Conservation (phyloP, 345 rosid genomes). For the Eucalyptus curtisii region DNA sequence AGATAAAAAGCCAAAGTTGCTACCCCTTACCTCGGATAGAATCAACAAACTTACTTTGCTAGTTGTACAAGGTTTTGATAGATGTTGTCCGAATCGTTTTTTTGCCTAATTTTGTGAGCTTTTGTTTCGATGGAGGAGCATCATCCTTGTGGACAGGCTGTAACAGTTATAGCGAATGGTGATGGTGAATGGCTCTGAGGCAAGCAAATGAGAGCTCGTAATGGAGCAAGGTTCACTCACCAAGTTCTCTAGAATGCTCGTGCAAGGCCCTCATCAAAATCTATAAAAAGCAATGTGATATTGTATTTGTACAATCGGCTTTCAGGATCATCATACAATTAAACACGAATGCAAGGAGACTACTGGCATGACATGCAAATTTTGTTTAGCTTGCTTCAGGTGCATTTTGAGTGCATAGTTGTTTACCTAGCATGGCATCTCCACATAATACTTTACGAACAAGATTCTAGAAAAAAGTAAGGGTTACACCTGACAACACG, state of each 20-base stretch:
- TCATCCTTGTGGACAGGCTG: background rate
- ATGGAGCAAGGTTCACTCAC: background rate
- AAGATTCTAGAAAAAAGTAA: background rate
- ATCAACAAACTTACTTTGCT: background rate
- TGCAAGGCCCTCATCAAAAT: background rate
- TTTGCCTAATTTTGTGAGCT: background rate
- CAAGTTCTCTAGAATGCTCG: background rate
- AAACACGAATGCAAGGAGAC: background rate
- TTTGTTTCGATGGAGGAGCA: background rate
- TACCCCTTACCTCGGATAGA: background rate
- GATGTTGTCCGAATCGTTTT: background rate
- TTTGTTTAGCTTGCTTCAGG: background rate
- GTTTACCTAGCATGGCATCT: background rate
- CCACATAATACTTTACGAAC: background rate
- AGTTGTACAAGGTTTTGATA: background rate
- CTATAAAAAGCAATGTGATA: background rate
- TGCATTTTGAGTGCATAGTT: background rate
- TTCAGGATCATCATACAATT: background rate
- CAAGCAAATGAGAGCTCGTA: background rate
- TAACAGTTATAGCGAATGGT: background rate
- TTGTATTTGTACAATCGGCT: background rate
- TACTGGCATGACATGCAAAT: background rate
- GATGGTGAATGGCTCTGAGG: background rate
- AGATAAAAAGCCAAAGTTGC: background rate
- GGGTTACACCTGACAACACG: background rate